phyloP scores from a whole-genome alignment of 345 rosid species.

The Moricandia arvensis region DNA sequence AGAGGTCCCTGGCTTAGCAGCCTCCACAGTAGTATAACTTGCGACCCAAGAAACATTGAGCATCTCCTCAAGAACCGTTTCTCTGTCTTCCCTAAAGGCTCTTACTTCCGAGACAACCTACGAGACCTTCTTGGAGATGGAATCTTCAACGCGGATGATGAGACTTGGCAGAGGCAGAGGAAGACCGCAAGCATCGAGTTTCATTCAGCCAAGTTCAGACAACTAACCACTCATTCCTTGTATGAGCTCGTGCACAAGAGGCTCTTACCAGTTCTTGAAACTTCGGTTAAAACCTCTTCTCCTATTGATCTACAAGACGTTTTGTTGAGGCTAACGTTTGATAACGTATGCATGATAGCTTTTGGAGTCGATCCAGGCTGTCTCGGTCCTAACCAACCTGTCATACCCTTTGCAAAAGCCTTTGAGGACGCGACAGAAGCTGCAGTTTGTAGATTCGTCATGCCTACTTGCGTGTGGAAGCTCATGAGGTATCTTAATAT shows the following conservation, averaged over 20 bases:
- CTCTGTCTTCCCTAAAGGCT: conserved; percentile 83
- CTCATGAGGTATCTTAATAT: conserved; percentile 60
- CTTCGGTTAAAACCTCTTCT: conserved; percentile 36
- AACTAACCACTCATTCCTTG: conserved; percentile 64
- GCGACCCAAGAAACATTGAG: conserved; percentile 85
- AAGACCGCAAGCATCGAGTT: conserved; percentile 92
- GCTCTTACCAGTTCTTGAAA: conserved; percentile 70
- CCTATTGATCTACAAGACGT: conserved; percentile 83
- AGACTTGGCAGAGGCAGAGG: conserved; percentile 80
- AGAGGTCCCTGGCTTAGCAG: conserved; percentile 79
- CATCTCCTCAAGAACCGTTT: conserved; percentile 86
- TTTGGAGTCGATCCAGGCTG: conserved; percentile 96
- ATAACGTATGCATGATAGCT: conserved; percentile 92
- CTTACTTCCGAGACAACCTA: conserved; percentile 60
- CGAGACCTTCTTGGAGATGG: conserved; percentile 87
- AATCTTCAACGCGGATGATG: conserved; percentile 84
- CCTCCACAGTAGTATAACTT: conserved; percentile 70
- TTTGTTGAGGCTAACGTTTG: conserved; percentile 74
- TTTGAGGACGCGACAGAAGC: conserved; percentile 94
- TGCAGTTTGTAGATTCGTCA: conserved; percentile 60
- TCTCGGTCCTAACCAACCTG: conserved; percentile 53
- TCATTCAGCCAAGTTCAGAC: conserved; percentile 79
- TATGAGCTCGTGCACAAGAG: conserved; percentile 71
- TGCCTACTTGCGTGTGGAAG: conserved; percentile 86
- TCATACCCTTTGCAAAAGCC: conserved; percentile 79